A percentile compares a stretch with the other conserved stretches of the same genome.
These are phyloP conservation scores for Thalassiosira pacifica DNA, from an alignment of 352 stramenopile species.

Conservation along the genomic window DNA sequence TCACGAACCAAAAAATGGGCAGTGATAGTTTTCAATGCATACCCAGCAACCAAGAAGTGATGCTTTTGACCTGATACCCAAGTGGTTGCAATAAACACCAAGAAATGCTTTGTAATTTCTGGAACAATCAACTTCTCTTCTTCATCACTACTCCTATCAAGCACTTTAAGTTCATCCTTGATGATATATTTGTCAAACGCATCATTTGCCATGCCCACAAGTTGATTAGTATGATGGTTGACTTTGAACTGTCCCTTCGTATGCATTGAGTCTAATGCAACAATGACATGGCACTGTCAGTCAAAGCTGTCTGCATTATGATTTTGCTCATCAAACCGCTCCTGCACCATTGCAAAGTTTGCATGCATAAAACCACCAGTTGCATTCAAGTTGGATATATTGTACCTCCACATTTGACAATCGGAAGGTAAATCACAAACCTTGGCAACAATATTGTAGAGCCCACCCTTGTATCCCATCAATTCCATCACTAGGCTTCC, in stretches of 20 bases:
- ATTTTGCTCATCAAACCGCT: conserved; percentile 2
- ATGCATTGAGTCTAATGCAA: conserved; percentile 32
- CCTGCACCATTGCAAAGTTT: not conserved
- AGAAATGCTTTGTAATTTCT: conserved; percentile 33
- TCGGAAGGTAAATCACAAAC: conserved; percentile 8
- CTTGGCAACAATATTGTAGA: conserved; percentile 36
- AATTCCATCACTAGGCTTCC: not conserved
- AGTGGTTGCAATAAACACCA: conserved; percentile 46
- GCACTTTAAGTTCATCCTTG: not conserved
- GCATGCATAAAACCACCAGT: conserved; percentile 31
- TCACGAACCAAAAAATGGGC: too few species aligned
- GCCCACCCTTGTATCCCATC: conserved; percentile 24
- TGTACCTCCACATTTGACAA: conserved; percentile 7
- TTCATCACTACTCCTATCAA: conserved; percentile 11
- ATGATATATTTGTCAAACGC: conserved; percentile 34
- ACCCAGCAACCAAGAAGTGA: conserved; percentile 35
- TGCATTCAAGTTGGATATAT: conserved; percentile 17
- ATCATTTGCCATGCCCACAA: conserved; percentile 12
- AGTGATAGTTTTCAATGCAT: too few species aligned
- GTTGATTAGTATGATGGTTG: conserved; percentile 23
- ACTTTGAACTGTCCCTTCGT: conserved; percentile 31
- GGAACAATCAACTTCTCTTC: conserved; percentile 6
- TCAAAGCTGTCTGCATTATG: conserved; percentile 1
- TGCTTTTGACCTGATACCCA: conserved; percentile 11
- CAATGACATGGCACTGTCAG: not conserved